These are phyloP conservation scores for Mycena indigotica DNA, from an alignment of 768 basidiomycete genomes.

Conservation along the genomic window DNA sequence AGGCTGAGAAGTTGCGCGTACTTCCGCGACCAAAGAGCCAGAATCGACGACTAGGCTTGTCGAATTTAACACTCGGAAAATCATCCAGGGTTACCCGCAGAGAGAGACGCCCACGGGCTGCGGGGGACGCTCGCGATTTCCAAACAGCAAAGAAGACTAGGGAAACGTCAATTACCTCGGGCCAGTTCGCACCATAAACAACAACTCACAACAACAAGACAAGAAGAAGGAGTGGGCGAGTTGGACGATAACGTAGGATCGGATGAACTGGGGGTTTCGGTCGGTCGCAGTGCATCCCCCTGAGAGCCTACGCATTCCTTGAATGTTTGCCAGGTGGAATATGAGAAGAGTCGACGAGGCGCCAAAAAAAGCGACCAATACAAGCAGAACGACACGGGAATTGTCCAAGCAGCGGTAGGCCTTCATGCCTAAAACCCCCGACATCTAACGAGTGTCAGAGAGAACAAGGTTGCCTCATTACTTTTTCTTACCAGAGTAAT, in stretches of 20 bases:
- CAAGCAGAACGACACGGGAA: conserved; percentile 52
- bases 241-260: conserved; percentile 50
- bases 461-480: too few relatives aligned
- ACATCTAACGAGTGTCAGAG: conserved; percentile 42
- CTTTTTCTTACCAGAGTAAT: conserved; percentile 50
- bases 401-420: conserved; percentile 66
- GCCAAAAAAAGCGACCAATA: conserved; percentile 44
- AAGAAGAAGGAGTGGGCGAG: conserved; percentile 60
- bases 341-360: conserved; percentile 44
- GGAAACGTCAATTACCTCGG: conserved; percentile 11
- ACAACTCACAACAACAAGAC: conserved; percentile 58
- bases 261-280: conserved; percentile 36
- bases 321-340: conserved; percentile 42
- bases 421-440: conserved; percentile 66
- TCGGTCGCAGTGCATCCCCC: conserved; percentile 50
- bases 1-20: not conserved
- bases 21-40: conserved; percentile 35
- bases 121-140: conserved; percentile 51
- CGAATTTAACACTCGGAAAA: conserved; percentile 33
- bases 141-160: conserved; percentile 59
- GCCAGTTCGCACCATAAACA: not conserved
- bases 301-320: conserved; percentile 46
- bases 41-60: conserved; percentile 37
- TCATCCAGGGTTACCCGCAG: conserved; percentile 50
- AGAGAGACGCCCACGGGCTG: conserved; percentile 58